These are phyloP conservation scores for Geoglossum cookeanum DNA, from an alignment of 2,329 filamentous ascomycete genomes.

Conservation along the genomic window DNA sequence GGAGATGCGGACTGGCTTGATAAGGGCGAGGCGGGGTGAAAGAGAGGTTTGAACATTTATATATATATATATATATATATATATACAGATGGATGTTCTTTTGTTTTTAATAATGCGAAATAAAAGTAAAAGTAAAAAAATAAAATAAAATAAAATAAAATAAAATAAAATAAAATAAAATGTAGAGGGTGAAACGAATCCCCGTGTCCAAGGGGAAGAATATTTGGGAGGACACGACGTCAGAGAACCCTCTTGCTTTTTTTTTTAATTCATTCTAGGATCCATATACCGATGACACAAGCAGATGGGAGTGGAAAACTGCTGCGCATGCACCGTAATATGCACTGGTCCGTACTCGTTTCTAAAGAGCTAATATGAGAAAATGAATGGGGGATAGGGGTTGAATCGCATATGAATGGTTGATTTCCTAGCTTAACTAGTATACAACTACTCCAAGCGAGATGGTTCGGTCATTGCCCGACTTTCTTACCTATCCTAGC, in stretches of 20 bases:
- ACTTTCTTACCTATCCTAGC: conserved; percentile 30
- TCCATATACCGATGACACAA: conserved; percentile 16
- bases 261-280: conserved; percentile 32
- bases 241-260: conserved; percentile 36
- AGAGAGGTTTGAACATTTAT: too few species aligned
- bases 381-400: background rate
- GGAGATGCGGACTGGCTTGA: too few species aligned
- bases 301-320: background rate
- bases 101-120: too few species aligned
- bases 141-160: conserved; percentile 12
- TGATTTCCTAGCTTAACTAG: background rate
- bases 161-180: background rate
- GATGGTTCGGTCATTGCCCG: background rate
- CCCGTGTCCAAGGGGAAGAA: conserved; percentile 30
- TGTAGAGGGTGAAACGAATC: conserved; percentile 48
- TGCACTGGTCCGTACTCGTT: background rate
- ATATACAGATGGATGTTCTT: too few species aligned
- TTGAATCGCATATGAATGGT: too few species aligned
- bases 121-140: too few species aligned
- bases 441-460: background rate
- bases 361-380: background rate
- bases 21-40: too few species aligned
- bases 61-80: too few species aligned
- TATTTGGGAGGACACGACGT: conserved; percentile 24
- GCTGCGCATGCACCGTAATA: conserved; percentile 2